Evolutionary conservation across 2,329 filamentous ascomycete species (phyloP), one percentile per base, ranked within the genome.

Genomic region (Mariannaea elegans): DNA sequence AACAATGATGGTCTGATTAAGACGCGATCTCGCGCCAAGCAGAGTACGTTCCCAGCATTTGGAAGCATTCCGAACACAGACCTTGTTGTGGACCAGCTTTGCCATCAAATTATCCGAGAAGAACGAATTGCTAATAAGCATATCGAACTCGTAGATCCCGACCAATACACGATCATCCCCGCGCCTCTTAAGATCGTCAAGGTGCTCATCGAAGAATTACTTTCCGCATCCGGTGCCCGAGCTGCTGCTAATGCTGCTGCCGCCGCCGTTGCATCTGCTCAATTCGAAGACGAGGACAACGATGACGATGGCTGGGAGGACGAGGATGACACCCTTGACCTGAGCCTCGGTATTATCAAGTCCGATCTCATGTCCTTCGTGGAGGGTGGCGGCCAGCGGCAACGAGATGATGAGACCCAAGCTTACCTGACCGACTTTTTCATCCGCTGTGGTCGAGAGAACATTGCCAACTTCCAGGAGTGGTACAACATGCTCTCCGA

Each of bases 181-280:
- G 94, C 94, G 0, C 89, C 92, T 2, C 84, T 99, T 72, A 99
- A 99, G 80, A 97, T 99, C 61, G 80, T 98, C 77, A 99, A 99
- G 81, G 90, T 98, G 4, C 86, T 99, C 8, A 90, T 98, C 45
- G 93, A 97, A 72, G 95, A 99, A 78, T 86, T 99, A 3, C 82
- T 91, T 6, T 93, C 92, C 0, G 92, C 93, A 2, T 89, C 91
- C 4, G 92, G 92, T 21, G 78, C 79, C n/a, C 78, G 81, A 60
- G 80, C 80, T 47, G 84, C 87, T 49, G 81, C 88, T 1, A 86
- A 85, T 16, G 85, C 87, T 0, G 89, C 87, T 0, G 85, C 87
- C 2, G 86, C 87, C 0, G 89, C 87, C 0, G 84, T 86, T 0
- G 87, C 87, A 0, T 82, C 85, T 6, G 84, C 84, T 3, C 83